Base-by-base conservation (phyloP, 345 rosid species). In the Acer saccharum region DNA sequence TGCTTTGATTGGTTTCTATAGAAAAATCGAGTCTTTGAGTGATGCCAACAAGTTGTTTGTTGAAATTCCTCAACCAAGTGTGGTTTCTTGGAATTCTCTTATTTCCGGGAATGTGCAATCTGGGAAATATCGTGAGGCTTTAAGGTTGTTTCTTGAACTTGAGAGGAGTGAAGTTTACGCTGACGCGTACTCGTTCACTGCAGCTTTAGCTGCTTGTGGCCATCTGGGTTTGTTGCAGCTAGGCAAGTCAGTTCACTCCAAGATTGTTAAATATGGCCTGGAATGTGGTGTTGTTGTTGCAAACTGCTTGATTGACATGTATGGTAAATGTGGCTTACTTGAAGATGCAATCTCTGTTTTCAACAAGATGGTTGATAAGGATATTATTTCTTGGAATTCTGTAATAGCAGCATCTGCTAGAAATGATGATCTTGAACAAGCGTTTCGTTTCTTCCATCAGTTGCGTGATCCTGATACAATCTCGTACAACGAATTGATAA, bases 271-370 rank as follows among this genome's bases (percentile, higher is more conserved):
- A 78, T 79, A 57, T 76, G 93, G 97, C 29, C 1, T 86, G 75
- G 89, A 75, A 65, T 80, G 72, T 67, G 83, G 85, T 1, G 69
- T 80, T 72, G 74, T 91, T 54, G 84, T 89, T 61, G 90, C 82
- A 46, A 93, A 94, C 80, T 94, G 97, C 82, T 84, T 94, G 84
- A 86, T 94, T 43, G 95, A 91, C 77, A 87, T 89, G 92, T 93
- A 94, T n/a, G 97, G 97, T 8, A 94, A 90, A 86, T 89, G 97
- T 50, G 90, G 85, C 27, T 86, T 61, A 7, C 85, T 88, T 74
- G 87, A 79, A 50, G 88, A 91, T 68, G 93, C 98, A 3, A 81
- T 88, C 23, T 50, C 29, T 80, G 85, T 85, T 43, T 91, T 94
- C 68, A 62, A 73, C 29, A 78, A 80, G 52, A 85, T 90, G 90